A percentile compares a stretch with the other conserved stretches of the same genome.
Conservation (phyloP, 2,329 filamentous ascomycete species). For the Pseudocercospora fijiensis region DNA sequence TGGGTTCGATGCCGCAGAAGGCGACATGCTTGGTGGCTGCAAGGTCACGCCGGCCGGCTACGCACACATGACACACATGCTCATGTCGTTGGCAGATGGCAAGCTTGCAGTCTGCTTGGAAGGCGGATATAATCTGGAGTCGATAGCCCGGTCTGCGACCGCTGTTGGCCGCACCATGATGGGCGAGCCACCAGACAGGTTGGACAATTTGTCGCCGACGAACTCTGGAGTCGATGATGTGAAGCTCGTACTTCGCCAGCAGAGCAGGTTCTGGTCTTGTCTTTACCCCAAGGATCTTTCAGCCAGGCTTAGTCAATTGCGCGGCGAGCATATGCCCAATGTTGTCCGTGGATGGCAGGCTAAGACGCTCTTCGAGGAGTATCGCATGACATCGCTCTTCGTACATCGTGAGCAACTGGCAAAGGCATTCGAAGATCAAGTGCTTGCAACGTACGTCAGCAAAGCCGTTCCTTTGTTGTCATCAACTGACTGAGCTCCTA, state of each 20-base stretch:
- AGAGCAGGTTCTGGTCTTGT: slow-evolving; percentile 78
- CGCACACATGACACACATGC: slow-evolving; percentile 98
- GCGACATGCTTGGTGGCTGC: slow-evolving; percentile 88
- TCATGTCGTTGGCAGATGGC: slow-evolving; percentile 89
- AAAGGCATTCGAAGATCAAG: slow-evolving; percentile 34
- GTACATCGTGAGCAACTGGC: slow-evolving; percentile 65
- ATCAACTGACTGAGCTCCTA: slow-evolving; percentile 14
- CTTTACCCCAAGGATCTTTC: slow-evolving; percentile 65
- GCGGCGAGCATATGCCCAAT: slow-evolving; percentile 69
- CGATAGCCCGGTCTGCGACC: slow-evolving; percentile 88
- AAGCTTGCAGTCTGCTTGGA: slow-evolving; percentile 92
- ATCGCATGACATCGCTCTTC: slow-evolving; percentile 76
- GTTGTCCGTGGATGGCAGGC: slow-evolving; percentile 76
- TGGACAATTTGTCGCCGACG: slow-evolving; percentile 51
- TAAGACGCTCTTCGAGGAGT: slow-evolving; percentile 66
- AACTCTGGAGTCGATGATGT: slow-evolving; percentile 56
- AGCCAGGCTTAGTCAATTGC: slow-evolving; percentile 34
- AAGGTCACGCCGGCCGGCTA: slow-evolving; percentile 90
- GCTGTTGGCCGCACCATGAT: slow-evolving; percentile 91
- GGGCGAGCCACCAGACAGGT: slow-evolving; percentile 79
- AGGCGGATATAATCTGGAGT: slow-evolving; percentile 89
- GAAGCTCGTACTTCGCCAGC: slow-evolving; percentile 57
- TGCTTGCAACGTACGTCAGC: slow-evolving; percentile 36
- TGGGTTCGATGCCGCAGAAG: slow-evolving; percentile 92
- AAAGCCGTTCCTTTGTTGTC: not conserved